Evolutionary conservation across 2,329 filamentous ascomycete species (phyloP), one percentile per base, ranked within the genome.

Genomic region (Penicillium sp.): DNA sequence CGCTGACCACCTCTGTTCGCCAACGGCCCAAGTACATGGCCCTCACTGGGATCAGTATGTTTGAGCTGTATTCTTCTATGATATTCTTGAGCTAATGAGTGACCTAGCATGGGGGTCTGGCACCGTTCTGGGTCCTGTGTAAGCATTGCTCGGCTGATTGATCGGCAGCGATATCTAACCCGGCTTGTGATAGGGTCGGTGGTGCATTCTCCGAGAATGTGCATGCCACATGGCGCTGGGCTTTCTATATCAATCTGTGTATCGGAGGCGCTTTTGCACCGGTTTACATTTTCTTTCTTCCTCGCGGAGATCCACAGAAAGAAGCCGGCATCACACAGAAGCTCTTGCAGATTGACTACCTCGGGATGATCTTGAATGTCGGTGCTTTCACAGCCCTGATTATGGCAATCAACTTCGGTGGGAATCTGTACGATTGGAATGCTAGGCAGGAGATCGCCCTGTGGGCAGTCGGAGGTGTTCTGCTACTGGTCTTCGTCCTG

Each of bases 191-290:
- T 19, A 49, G 47, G 4, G 56, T 70, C 37, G 67, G 67, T 4
- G 66, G 66, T 14, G 62, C 56, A 7, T 67, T 68, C 35, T 42
- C 56, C 6, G 49, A 58, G 14, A 58, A 48, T 15, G 6, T 7
- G 3, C 27, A 41, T 16, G 17, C 44, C 4, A 47, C 44, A 6
- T 67, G 63, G 64, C 53, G 59, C 26, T 68, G 62, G 64, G 67
- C 65, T 0, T 76, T 77, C 50, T 82, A 82, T 50, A 73, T 81
- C 62, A 81, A 81, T 48, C 63, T 81, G 1, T 56, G 65, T 23
- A 59, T 75, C 32, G 67, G 74, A 1, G 76, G 61, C 6, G 51
- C 68, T 6, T 62, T 65, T 19, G 56, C 67, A 3, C 70, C 74
- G 0, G 62, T 70, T 17, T 67, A 71, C 16, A 16, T 78, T 18